Conservation (phyloP, 2,329 filamentous ascomycete genomes). For the Epichloe aotearoae region DNA sequence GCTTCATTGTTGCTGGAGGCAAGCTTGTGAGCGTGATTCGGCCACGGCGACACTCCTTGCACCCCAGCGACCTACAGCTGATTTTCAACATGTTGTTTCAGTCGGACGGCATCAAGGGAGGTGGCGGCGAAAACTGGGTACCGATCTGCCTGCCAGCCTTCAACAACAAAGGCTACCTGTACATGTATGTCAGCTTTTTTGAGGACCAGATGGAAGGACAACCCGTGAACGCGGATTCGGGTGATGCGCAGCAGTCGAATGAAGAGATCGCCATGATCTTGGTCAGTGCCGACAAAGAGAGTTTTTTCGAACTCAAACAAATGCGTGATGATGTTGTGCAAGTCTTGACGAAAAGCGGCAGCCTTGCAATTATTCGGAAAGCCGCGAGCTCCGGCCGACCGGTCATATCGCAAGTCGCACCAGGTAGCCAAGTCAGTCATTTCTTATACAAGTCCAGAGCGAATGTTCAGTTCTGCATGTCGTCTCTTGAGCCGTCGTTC, state of each 20-base stretch:
- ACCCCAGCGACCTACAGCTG: slow-evolving; percentile 87
- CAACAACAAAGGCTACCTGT: slow-evolving; percentile 90
- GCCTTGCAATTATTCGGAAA: slow-evolving; percentile 58
- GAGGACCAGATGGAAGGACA: slow-evolving; percentile 37
- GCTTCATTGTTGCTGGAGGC: slow-evolving; percentile 82
- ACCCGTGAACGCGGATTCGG: slow-evolving; percentile 32
- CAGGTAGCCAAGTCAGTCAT: slow-evolving; percentile 70
- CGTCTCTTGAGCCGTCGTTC: slow-evolving; percentile 62
- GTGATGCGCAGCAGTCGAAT: slow-evolving; percentile 48
- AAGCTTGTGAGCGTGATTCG: slow-evolving; percentile 89
- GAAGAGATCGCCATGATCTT: slow-evolving; percentile 84
- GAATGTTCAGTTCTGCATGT: slow-evolving; percentile 95
- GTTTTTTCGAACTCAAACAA: slow-evolving; percentile 83
- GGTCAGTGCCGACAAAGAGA: slow-evolving; percentile 85
- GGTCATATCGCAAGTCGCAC: slow-evolving; percentile 59
- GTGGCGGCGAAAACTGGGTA: slow-evolving; percentile 92
- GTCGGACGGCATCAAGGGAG: slow-evolving; percentile 79
- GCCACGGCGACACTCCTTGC: slow-evolving; percentile 86
- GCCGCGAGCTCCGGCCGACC: slow-evolving; percentile 62
- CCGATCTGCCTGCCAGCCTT: slow-evolving; percentile 92
- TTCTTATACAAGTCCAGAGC: slow-evolving; percentile 91
- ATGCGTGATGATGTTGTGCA: slow-evolving; percentile 50
- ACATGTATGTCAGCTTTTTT: slow-evolving; percentile 98
- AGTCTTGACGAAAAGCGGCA: slow-evolving; percentile 64
- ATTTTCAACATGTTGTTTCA: slow-evolving; percentile 99